A percentile compares a stretch with the other conserved stretches of the same genome.
Conservation (phyloP, 129 eudicot genomes). For the Logfia minima region DNA sequence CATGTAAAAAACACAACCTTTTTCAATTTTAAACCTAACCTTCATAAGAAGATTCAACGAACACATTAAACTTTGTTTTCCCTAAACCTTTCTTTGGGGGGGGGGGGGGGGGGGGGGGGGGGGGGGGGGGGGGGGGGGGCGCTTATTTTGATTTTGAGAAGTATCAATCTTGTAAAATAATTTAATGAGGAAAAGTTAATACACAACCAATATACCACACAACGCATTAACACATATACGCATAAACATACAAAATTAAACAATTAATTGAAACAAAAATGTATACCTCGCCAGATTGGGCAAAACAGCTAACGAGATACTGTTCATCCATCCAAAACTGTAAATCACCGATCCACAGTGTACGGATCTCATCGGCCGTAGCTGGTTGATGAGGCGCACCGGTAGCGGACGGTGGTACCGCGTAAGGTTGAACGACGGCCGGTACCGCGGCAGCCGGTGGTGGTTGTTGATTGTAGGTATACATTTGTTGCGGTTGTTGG, state of each 20-base stretch:
- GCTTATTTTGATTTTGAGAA: no score
- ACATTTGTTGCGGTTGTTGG: constrained; percentile 44
- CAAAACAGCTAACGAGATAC: constrained; percentile 60
- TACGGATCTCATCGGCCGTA: constrained; percentile 65
- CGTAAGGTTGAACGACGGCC: constrained; percentile 33
- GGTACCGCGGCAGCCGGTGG: constrained; percentile 38
- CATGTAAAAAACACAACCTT: no score
- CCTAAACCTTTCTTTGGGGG: no score
- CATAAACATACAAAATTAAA: background rate
- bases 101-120: no score
- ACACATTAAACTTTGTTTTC: background rate
- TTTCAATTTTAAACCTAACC: background rate
- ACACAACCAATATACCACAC: no score
- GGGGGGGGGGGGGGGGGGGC: no score
- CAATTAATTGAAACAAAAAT: background rate
- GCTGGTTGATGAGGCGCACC: constrained; percentile 52
- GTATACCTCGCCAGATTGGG: constrained; percentile 74
- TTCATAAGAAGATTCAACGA: background rate
- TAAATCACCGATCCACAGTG: constrained; percentile 97
- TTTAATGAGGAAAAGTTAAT: no score
- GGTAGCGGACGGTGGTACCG: constrained; percentile 21
- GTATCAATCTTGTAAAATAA: no score
- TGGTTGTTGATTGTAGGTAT: constrained; percentile 58
- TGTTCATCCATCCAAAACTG: constrained; percentile 96
- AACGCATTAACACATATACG: background rate